These are phyloP conservation scores for Populus hybrid DNA, from an alignment of 441 rosid genomes.

Conservation along the genomic window DNA sequence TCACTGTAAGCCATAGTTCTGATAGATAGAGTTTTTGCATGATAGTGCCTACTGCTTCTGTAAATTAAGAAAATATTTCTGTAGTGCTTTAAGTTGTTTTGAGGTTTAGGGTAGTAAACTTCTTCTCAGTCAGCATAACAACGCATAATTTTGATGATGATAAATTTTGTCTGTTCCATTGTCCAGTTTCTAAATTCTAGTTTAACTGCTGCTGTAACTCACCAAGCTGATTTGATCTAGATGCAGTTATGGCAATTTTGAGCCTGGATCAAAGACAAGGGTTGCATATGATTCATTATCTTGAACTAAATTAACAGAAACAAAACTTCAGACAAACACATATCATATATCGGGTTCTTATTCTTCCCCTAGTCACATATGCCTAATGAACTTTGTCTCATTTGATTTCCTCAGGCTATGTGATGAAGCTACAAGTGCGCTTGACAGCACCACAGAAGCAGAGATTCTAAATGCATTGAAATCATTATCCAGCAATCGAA, in stretches of 20 bases:
- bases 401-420: conserved; percentile 62
- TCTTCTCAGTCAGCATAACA: neutral
- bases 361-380: neutral
- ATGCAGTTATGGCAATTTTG: neutral
- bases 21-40: neutral
- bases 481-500: conserved; percentile 76
- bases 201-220: neutral
- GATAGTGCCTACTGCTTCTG: neutral
- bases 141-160: neutral
- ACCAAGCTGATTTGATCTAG: neutral
- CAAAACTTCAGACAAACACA: neutral
- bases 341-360: neutral
- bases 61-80: neutral
- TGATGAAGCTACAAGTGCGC: conserved; percentile 99
- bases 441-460: conserved; percentile 99
- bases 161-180: neutral
- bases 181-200: neutral
- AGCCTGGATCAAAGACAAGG: neutral
- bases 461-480: conserved; percentile 86
- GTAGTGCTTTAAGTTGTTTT: neutral
- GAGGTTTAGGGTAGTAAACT: neutral
- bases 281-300: neutral
- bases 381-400: conserved; percentile 10
- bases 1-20: neutral
- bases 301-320: neutral